Evolutionary conservation across 768 basidiomycete genomes (phyloP), one percentile per base, ranked within the genome.

Genomic region (Lactarius sp.): DNA sequence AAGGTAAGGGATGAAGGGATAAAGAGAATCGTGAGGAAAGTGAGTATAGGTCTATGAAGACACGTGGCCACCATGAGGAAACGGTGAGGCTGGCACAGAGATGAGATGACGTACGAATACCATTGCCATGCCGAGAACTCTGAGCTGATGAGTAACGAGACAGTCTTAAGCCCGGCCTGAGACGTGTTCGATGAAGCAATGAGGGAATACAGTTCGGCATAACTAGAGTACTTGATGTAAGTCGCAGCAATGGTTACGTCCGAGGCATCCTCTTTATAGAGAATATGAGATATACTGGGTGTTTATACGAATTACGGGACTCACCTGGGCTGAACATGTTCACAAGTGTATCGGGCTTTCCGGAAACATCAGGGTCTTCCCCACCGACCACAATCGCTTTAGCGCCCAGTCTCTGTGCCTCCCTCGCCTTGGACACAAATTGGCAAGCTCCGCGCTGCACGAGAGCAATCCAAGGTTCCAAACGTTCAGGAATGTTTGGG

Each of bases 321-420:
- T 71, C 81, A 90, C 94, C 89, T 75, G 90, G 90, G 73, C 88
- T 91, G 76, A 90, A 97, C 92, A 97, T 95, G 69, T 90, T 93
- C 57, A 94, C 81, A 65, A 97, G 79, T 33, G 83, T 80, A 71
- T 94, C 87, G 41, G 93, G 83, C 66, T 82, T 81, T 7, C 85
- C 90, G 41, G 79, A 81, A 61, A 80, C 70, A 20, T 80, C 83
- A 20, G 86, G 86, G 69, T 86, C 79, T 67, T 86, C 81, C 41
- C 95, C 95, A 42, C 95, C 96, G 8, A 98, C 92, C n/a, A 98
- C 86, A 52, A 97, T 87, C 4, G 87, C 96, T 69, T 79, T 83
- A 6, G 95, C 94, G 10, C 94, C 94, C 22, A 92, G 77, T 50
- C 71, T 68, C 70, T 78, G 78, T 3, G 79, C 78, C 61, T 71